Percentiles rank a stretch among this genome's conserved stretches.
These are phyloP conservation scores for Fusarium napiforme DNA, from an alignment of 2,329 filamentous ascomycete species.

Conservation along the genomic window DNA sequence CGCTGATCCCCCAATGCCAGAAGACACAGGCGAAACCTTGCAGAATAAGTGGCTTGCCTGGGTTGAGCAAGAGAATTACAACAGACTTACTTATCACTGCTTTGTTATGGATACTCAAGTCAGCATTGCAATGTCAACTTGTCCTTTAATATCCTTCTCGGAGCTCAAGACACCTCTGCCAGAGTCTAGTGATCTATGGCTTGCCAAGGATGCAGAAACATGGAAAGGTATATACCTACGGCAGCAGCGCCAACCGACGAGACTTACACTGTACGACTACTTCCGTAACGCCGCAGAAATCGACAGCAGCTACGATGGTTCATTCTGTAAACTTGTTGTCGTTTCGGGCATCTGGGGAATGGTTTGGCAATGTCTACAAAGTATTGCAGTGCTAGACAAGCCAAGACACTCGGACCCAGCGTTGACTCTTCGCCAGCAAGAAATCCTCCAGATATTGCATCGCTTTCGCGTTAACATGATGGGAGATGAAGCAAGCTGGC, in stretches of 20 bases:
- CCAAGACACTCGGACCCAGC: neutral
- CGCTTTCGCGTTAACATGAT: neutral
- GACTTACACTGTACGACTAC: neutral
- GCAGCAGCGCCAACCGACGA: neutral
- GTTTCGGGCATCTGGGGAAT: neutral
- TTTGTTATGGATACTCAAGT: neutral
- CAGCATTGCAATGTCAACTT: neutral
- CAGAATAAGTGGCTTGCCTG: neutral
- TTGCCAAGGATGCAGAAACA: neutral
- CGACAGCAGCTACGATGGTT: neutral
- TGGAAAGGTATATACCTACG: neutral
- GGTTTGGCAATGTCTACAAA: constrained; percentile 4
- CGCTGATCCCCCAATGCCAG: neutral
- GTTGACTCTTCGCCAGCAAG: neutral
- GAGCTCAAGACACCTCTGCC: neutral
- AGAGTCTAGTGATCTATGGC: neutral
- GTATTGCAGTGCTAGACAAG: neutral
- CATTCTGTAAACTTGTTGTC: neutral
- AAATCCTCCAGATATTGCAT: neutral
- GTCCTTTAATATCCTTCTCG: neutral
- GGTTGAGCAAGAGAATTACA: neutral
- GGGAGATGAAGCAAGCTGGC: neutral
- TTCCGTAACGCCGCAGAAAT: neutral
- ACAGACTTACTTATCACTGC: neutral
- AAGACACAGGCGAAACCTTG: neutral